phyloP scores from a whole-genome alignment of 73 alveolate species.

The Blepharisma japonicum region DNA sequence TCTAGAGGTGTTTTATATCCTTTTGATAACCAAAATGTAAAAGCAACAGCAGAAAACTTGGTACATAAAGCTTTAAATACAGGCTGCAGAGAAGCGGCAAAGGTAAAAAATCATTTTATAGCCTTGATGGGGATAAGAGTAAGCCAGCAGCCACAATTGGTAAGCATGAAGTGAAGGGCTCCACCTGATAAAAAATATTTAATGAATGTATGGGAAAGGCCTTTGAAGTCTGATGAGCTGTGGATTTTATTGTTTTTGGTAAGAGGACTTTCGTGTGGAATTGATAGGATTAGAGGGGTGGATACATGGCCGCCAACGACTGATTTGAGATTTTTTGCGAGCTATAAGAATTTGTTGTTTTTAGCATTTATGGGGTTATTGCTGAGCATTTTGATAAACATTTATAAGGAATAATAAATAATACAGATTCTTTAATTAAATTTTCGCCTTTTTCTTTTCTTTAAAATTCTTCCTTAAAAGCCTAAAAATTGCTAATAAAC shows the following conservation, averaged over 20 bases:
- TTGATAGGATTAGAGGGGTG: conserved; percentile 3
- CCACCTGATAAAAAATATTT: not conserved
- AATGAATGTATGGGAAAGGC: conserved; percentile 12
- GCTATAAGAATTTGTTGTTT: conserved; percentile 5
- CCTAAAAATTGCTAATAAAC: too few species aligned
- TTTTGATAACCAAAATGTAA: not conserved
- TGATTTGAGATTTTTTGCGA: conserved; percentile 17
- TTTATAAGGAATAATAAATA: too few species aligned
- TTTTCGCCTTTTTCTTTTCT: too few species aligned
- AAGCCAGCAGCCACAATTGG: too few species aligned
- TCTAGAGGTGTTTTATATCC: not conserved
- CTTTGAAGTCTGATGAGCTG: conserved; percentile 1
- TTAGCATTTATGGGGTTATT: too few species aligned
- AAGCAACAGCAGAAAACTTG: not conserved
- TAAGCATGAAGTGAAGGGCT: not conserved
- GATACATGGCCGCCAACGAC: conserved; percentile 26
- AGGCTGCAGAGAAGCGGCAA: not conserved
- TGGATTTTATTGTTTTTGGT: not conserved
- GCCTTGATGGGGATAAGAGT: not conserved
- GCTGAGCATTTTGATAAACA: too few species aligned
- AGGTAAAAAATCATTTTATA: conserved; percentile 1
- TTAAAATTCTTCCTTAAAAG: too few species aligned
- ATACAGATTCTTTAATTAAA: too few species aligned
- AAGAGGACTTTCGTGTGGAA: not conserved
- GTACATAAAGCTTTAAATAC: not conserved